Base-by-base conservation (phyloP, 306 rosid genomes). In the Dryas octopetala region DNA sequence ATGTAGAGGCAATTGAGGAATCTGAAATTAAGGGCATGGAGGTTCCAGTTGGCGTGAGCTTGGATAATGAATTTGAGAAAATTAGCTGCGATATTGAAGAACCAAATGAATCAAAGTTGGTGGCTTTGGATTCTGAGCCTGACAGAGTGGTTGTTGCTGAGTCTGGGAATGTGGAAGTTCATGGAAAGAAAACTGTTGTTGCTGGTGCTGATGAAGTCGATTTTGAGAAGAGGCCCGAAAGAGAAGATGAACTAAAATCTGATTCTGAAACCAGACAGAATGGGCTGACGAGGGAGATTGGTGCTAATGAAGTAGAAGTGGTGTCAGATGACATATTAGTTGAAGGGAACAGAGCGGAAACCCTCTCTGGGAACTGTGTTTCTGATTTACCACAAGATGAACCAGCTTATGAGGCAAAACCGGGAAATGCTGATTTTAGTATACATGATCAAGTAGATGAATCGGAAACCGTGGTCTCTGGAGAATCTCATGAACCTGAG, bases 1-100 rank as follows among this genome's bases (percentile, higher is more conserved):
- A 82, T 73, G 76, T 60, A 47, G 88, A 73, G 66, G 78, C 55
- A 8, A 78, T 71, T 71, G 73, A 76, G 73, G 89, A 76, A 47
- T 75, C 87, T 72, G 87, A 85, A 53, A 78, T 72, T 65, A 70
- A 61, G 53, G 82, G 85, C 59, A 5, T 78, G 28, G 89, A 70
- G 75, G 79, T 80, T 70, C 78, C 71, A 3, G 75, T 38, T 43
- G 82, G 45, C 1, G 78, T 83, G 62, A 79, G 69, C 49, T 62
- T 91, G 75, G 96, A 84, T 46, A 85, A 86, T 80, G 86, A 78
- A 63, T 75, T 86, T 79, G 88, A 71, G 62, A 69, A 83, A 6
- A 82, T 81, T 74, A 70, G 83, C 50, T 10, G 46, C 41, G 84
- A 51, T 58, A 74, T n/a, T 60, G 78, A 80, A 14, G 84, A 76